Evolutionary conservation across 1,284 basidiomycete species (phyloP).

Genomic region (Mycosarcoma maydis): DNA sequence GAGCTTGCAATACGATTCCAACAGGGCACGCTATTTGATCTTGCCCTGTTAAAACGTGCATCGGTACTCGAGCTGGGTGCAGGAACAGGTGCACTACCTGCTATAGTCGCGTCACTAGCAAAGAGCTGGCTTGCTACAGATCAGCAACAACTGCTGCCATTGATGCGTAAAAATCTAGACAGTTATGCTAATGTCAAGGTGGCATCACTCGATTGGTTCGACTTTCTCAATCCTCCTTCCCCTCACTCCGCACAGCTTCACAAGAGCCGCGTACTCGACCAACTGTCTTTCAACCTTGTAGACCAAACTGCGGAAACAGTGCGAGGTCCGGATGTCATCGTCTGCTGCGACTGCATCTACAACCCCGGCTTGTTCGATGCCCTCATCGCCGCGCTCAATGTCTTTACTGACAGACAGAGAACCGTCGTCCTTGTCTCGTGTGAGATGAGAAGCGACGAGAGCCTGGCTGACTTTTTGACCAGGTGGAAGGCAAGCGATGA

Average conservation of each 20-base stretch:
- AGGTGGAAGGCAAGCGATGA: constrained; percentile 36
- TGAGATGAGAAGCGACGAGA: constrained; percentile 56
- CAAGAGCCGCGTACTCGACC: constrained; percentile 23
- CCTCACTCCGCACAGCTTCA: constrained; percentile 16
- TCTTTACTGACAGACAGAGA: constrained; percentile 34
- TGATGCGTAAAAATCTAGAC: constrained; percentile 51
- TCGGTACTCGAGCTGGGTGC: constrained; percentile 59
- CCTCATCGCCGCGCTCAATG: constrained; percentile 51
- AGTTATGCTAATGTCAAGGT: neutral
- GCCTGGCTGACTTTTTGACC: constrained; percentile 42
- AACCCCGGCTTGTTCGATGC: constrained; percentile 58
- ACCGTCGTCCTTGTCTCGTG: constrained; percentile 51
- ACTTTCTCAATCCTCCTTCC: constrained; percentile 33
- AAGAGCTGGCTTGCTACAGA: constrained; percentile 60
- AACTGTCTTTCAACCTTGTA: constrained; percentile 2
- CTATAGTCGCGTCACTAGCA: constrained; percentile 23
- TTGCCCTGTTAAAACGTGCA: constrained; percentile 5
- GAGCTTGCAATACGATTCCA: constrained; percentile 39
- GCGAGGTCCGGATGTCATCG: constrained; percentile 36
- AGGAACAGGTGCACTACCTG: constrained; percentile 60
- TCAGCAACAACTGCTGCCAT: constrained; percentile 43
- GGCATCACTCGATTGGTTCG: constrained; percentile 42
- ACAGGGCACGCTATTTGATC: constrained; percentile 18
- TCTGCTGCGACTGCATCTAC: constrained; percentile 61
- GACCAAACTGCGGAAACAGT: neutral